Evolutionary conservation across 768 basidiomycete genomes (phyloP).

Genomic region (Jaapia argillacea): DNA sequence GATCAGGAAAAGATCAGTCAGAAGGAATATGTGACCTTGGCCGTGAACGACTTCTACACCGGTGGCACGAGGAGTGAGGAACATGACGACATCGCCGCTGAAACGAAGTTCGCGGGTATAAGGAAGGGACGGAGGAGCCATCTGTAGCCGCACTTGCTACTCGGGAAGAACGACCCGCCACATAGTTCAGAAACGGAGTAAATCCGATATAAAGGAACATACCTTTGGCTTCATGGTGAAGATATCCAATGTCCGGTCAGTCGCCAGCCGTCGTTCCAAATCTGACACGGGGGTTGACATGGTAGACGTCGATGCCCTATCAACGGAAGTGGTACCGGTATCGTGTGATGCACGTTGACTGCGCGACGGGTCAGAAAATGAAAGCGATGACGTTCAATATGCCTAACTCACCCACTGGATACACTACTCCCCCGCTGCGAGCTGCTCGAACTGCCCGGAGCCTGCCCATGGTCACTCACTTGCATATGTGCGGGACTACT

Average conservation of each 20-base stretch:
- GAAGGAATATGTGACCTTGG: constrained; percentile 75
- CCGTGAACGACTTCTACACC: constrained; percentile 66
- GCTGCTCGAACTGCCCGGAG: constrained; percentile 34
- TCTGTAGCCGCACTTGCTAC: constrained; percentile 86
- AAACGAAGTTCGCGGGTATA: constrained; percentile 72
- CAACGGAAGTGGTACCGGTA: constrained; percentile 43
- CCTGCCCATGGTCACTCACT: constrained; percentile 16
- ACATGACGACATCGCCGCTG: constrained; percentile 61
- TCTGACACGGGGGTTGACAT: constrained; percentile 55
- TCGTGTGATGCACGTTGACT: constrained; percentile 57
- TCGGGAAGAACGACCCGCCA: constrained; percentile 3
- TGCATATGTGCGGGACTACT: constrained; percentile 7
- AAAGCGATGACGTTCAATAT: background rate
- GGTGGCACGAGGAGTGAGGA: constrained; percentile 69
- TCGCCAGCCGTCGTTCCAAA: constrained; percentile 71
- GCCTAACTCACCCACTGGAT: constrained; percentile 42
- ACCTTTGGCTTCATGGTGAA: constrained; percentile 96
- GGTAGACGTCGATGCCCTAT: constrained; percentile 40
- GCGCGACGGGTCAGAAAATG: constrained; percentile 4
- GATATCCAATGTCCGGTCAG: constrained; percentile 77
- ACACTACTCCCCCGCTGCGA: constrained; percentile 40
- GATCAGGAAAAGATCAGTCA: constrained; percentile 88
- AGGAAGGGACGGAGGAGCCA: constrained; percentile 67
- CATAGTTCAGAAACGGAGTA: background rate
- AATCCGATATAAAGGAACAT: constrained; percentile 6